Base-by-base conservation (phyloP, 2,329 filamentous ascomycete species). In the Trichoderma koningiopsis region DNA sequence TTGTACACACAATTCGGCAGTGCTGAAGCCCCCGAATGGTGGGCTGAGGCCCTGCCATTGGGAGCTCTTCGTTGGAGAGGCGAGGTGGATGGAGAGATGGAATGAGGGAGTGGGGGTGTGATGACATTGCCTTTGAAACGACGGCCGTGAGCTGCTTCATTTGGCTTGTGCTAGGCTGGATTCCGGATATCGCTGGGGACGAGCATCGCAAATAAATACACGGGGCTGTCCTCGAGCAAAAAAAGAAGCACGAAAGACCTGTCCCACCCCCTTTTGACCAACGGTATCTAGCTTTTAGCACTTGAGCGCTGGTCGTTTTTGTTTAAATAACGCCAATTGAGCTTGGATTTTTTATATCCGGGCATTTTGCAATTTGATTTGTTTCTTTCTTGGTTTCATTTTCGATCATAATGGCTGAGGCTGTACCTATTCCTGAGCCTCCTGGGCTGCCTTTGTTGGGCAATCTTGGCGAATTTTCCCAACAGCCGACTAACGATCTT, bases 401-500 rank as follows among this genome's bases (percentile, higher is more conserved):
- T 40, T 33, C 37, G 5, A 24, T 63, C 80, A 49, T 52, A 61
- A 81, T 80, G 79, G 74, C 78, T 35, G 77, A 79, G 61, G 70
- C 72, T 37, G 76, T 80, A 16, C 82, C 85, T 3, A 90, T 93
- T 65, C 90, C 91, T 1, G 85, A 87, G 58, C 90, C 90, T 31
- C 83, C 83, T 66, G 88, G 87, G 3, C 80, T 91, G 68, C 91
- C 89, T 1, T 77, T 93, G 31, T 71, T 93, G 29, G 91, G 91
- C 33, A 91, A 93, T 73, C 76, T 91, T 35, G 80, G 81, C 66
- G 88, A 91, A 72, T 84, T 94, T 71, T 86, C 90, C 69, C 78
- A 83, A 0, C 84, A 85, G n/a, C 87, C 89, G 0, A 76, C 87
- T 2, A 79, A 83, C 27, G 88, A 88, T 29, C 77, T 92, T 24